Conservation (phyloP, 495 filamentous ascomycete species). For the Penicillium cosmopolitanum region DNA sequence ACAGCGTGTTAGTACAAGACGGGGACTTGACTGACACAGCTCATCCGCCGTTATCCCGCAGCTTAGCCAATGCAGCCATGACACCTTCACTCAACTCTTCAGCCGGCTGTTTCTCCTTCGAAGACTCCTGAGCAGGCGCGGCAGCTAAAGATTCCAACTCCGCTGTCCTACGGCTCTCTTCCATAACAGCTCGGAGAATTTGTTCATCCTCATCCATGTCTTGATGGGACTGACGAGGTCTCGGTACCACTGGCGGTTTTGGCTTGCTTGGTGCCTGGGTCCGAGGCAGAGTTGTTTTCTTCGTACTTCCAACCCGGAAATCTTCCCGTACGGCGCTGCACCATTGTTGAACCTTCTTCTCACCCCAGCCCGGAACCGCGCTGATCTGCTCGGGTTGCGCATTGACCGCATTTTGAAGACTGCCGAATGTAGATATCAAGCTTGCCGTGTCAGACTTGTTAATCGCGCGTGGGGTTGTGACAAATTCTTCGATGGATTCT, state of each 20-base stretch:
- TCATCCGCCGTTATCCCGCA: constrained; percentile 40
- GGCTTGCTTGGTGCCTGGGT: constrained; percentile 10
- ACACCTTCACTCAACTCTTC: constrained; percentile 32
- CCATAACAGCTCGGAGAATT: constrained; percentile 25
- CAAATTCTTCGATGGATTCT: constrained; percentile 91
- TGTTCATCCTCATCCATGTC: constrained; percentile 31
- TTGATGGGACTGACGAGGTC: constrained; percentile 1
- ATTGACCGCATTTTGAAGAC: constrained; percentile 82
- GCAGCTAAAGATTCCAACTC: background rate
- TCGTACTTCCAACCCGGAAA: constrained; percentile 73
- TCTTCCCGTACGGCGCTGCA: constrained; percentile 78
- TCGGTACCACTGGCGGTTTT: background rate
- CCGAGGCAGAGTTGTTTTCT: constrained; percentile 50
- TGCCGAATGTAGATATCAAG: constrained; percentile 86
- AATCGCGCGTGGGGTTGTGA: constrained; percentile 84
- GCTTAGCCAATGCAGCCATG: constrained; percentile 28
- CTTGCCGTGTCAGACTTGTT: constrained; percentile 94
- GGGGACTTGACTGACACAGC: background rate
- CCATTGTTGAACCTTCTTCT: constrained; percentile 91
- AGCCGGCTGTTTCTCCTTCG: background rate
- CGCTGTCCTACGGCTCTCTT: constrained; percentile 15
- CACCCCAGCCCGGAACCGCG: constrained; percentile 86
- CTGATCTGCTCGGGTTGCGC: constrained; percentile 82
- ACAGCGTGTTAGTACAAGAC: too few species aligned
- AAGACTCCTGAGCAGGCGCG: background rate